Conservation (phyloP, 2,329 filamentous ascomycete species). For the Fusarium sacchari region DNA sequence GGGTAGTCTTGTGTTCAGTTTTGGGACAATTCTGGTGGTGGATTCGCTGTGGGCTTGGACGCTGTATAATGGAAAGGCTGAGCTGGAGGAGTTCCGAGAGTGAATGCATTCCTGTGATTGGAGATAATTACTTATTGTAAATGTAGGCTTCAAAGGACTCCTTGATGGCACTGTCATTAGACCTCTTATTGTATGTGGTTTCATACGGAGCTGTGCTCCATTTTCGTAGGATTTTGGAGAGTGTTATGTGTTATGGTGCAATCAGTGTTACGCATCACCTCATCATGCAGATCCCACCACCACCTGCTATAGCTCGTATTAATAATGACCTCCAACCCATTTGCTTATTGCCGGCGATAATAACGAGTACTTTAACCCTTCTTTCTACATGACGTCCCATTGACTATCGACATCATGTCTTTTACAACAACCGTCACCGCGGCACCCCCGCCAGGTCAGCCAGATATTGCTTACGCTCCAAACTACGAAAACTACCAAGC, state of each 20-base stretch:
- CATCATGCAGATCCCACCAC: constrained; percentile 3
- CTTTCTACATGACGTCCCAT: not conserved
- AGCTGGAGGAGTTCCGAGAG: constrained; percentile 50
- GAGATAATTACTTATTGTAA: not conserved
- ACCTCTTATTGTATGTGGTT: fast-evolving
- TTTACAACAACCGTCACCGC: constrained; percentile 10
- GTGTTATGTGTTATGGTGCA: constrained; percentile 4
- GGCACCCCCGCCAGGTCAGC: constrained; percentile 19
- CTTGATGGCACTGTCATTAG: fast-evolving
- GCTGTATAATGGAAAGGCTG: constrained; percentile 56
- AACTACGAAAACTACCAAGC: constrained; percentile 17
- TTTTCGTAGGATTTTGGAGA: not conserved
- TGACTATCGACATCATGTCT: not conserved
- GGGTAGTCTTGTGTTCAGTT: constrained; percentile 74
- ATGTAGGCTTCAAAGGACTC: fast-evolving
- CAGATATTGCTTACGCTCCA: constrained; percentile 26
- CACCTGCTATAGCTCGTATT: not conserved
- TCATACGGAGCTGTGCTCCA: no score
- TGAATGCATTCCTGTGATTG: not conserved
- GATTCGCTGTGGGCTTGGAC: constrained; percentile 62
- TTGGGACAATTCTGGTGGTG: constrained; percentile 64
- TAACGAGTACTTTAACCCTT: not conserved
- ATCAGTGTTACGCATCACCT: constrained; percentile 14
- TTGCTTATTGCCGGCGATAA: not conserved
- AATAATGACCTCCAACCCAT: not conserved